A percentile compares a stretch with the other conserved stretches of the same genome.
Conservation (phyloP, 2,329 filamentous ascomycete species). For the Aspergillus melleus region DNA sequence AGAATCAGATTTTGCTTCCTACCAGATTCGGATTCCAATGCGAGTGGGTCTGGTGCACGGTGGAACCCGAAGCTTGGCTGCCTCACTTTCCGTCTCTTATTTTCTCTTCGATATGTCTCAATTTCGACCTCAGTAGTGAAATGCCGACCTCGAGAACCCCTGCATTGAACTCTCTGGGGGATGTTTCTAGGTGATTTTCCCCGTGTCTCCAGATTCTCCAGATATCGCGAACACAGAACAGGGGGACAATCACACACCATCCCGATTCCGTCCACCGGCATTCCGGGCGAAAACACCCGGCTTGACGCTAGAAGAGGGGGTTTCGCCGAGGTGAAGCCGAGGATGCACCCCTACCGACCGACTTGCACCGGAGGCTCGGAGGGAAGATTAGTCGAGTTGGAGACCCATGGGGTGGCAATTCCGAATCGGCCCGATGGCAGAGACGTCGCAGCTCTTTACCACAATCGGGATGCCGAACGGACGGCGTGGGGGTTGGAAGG, state of each 20-base stretch:
- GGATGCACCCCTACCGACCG: conserved; percentile 1
- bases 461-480: conserved; percentile 9
- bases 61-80: not conserved
- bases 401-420: conserved; percentile 10
- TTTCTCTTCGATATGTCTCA: not conserved
- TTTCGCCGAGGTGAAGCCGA: conserved; percentile 11
- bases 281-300: not conserved
- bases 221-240: not conserved
- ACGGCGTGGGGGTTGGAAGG: conserved; percentile 6
- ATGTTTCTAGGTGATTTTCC: not conserved
- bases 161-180: not conserved
- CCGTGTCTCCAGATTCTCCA: not conserved
- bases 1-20: not conserved
- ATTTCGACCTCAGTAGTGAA: not conserved
- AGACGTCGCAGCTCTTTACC: not conserved
- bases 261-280: not conserved
- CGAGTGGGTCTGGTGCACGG: not conserved
- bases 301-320: not conserved
- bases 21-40: not conserved
- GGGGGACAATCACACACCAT: not conserved
- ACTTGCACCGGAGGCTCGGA: not conserved
- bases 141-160: not conserved
- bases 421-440: conserved; percentile 3
- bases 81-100: not conserved
- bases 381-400: not conserved